phyloP scores from a whole-genome alignment of 441 rosid species.

The Erysimum cheiri region DNA sequence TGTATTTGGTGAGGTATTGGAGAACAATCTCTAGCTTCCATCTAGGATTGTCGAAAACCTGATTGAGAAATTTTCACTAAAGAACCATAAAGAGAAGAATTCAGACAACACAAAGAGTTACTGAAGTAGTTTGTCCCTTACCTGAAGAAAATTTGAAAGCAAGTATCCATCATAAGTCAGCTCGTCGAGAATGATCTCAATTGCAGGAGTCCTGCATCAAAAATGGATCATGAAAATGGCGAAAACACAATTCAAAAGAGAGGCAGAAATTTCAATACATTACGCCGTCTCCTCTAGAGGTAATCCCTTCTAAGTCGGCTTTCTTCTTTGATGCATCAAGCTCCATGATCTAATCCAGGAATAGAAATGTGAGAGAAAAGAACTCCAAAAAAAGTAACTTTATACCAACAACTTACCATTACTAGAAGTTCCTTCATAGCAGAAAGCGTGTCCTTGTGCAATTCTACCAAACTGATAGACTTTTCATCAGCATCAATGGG shows the following conservation, averaged over 20 bases:
- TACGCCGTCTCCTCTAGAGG: constrained; percentile 75
- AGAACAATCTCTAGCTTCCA: constrained; percentile 83
- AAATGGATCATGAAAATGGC: constrained; percentile 35
- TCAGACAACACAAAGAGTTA: constrained; percentile 9
- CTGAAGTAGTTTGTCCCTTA: constrained; percentile 28
- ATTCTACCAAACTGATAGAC: constrained; percentile 57
- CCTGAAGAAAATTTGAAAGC: constrained; percentile 56
- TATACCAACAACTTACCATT: constrained; percentile 50
- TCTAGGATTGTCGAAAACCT: constrained; percentile 74
- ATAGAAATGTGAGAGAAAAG: constrained; percentile 25
- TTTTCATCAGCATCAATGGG: constrained; percentile 45
- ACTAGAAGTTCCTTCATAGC: constrained; percentile 68
- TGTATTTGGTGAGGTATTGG: constrained; percentile 72
- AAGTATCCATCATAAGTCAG: constrained; percentile 56
- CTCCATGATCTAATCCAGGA: constrained; percentile 69
- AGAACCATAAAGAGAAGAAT: constrained; percentile 19
- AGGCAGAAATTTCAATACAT: constrained; percentile 53
- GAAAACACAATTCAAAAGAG: constrained; percentile 8
- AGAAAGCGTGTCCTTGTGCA: constrained; percentile 48
- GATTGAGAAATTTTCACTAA: constrained; percentile 40
- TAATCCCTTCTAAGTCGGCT: constrained; percentile 63
- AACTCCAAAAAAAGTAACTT: constrained; percentile 2
- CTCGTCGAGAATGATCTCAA: constrained; percentile 76
- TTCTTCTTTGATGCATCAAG: constrained; percentile 74
- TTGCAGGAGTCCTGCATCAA: constrained; percentile 72